Conservation (phyloP, 306 rosid species). For the Lablab purpureus region DNA sequence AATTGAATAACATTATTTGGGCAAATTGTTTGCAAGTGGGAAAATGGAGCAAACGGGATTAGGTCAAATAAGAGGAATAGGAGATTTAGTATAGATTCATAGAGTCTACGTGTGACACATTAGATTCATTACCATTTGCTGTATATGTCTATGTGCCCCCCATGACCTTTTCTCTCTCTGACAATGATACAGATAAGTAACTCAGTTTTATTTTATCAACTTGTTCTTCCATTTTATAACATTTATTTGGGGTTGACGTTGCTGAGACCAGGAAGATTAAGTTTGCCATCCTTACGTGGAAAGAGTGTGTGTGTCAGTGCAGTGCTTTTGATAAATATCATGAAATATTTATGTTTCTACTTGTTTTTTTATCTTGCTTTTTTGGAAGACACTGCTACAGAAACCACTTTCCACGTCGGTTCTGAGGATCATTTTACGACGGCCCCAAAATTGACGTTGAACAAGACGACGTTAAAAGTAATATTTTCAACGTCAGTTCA, state of each 20-base stretch:
- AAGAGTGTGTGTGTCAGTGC: neutral
- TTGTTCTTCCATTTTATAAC: neutral
- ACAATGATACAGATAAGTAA: neutral
- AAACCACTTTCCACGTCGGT: too few species aligned
- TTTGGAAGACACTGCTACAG: too few species aligned
- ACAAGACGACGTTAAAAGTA: too few species aligned
- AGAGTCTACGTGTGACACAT: neutral
- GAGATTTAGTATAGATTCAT: neutral
- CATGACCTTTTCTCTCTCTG: neutral
- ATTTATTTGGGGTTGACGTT: neutral
- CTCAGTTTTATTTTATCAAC: neutral
- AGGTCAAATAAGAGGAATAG: constrained; percentile 23
- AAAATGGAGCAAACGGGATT: neutral
- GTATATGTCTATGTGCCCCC: too few species aligned
- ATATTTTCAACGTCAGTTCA: too few species aligned
- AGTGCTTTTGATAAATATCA: neutral
- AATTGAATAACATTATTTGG: constrained; percentile 9
- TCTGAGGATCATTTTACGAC: too few species aligned
- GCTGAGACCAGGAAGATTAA: neutral
- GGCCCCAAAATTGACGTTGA: too few species aligned
- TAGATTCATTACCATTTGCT: constrained; percentile 7
- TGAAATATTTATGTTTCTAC: too few species aligned
- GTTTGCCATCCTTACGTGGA: constrained; percentile 26
- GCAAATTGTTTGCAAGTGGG: constrained; percentile 33
- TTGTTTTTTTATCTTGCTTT: too few species aligned